Conservation (phyloP, 139 green algal genomes). For the Chlorella vulgaris region DNA sequence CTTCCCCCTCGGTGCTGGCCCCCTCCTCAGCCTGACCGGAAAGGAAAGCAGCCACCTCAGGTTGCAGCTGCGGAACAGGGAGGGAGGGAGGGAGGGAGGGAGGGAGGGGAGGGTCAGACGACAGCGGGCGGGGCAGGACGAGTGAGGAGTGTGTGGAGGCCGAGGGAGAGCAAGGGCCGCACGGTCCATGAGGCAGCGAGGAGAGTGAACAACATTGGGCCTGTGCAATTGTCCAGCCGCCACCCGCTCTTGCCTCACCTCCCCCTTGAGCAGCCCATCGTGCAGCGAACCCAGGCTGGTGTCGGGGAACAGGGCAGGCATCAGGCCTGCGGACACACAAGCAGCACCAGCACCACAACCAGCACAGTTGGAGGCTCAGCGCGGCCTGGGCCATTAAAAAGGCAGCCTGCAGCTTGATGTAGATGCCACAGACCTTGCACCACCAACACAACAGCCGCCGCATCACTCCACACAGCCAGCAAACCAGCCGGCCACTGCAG, state of each 20-base stretch:
- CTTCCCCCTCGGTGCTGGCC: background rate
- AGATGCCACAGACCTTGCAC: no score
- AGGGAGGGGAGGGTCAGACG: background rate
- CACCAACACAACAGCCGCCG: no score
- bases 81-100: background rate
- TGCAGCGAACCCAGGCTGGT: conserved; percentile 40
- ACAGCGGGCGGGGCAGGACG: background rate
- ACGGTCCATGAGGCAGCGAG: no score
- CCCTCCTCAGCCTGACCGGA: background rate
- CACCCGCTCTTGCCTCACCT: no score
- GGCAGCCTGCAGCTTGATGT: no score
- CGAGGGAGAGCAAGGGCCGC: no score
- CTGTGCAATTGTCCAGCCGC: no score
- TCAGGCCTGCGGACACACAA: conserved; percentile 22
- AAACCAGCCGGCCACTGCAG: background rate
- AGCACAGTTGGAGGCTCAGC: no score
- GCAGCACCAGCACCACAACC: no score
- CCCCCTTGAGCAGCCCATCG: conserved; percentile 33
- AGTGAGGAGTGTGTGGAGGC: background rate
- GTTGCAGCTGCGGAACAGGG: background rate
- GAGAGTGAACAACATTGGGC: no score
- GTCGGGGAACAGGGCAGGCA: conserved; percentile 25
- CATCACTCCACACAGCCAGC: background rate
- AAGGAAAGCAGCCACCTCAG: background rate
- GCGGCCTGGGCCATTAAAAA: no score